Evolutionary conservation across 805 yeast genomes (phyloP).

Genomic region (Saturnispora besseyi): DNA sequence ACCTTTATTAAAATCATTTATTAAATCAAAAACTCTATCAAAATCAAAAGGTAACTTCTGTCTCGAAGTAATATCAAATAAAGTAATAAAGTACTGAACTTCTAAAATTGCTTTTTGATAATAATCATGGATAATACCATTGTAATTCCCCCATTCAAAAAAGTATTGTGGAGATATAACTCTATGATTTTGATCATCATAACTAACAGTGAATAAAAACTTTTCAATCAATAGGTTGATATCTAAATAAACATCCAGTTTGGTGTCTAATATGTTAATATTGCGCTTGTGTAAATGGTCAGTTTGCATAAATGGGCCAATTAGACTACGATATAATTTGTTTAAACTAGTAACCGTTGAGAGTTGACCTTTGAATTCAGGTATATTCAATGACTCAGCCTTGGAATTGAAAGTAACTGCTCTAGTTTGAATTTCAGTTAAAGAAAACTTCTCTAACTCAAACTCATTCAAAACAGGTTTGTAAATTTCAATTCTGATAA

Average conservation of each 20-base stretch:
- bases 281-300: slow-evolving; percentile 42
- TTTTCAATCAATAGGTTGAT: slow-evolving; percentile 40
- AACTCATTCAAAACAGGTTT: slow-evolving; percentile 39
- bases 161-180: slow-evolving; percentile 27
- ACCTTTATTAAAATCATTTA: slow-evolving; percentile 20
- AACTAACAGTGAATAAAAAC: slow-evolving; percentile 35
- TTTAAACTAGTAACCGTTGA: slow-evolving; percentile 48
- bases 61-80: slow-evolving; percentile 17
- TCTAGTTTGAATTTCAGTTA: slow-evolving; percentile 43
- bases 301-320: slow-evolving; percentile 50
- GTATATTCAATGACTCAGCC: slow-evolving; percentile 11
- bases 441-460: slow-evolving; percentile 41
- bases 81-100: slow-evolving; percentile 35
- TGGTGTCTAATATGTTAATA: slow-evolving; percentile 41
- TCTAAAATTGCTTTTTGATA: slow-evolving; percentile 49
- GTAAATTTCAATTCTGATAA: slow-evolving; percentile 46
- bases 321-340: slow-evolving; percentile 53
- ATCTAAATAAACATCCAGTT: slow-evolving; percentile 41
- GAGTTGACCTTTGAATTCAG: slow-evolving; percentile 29
- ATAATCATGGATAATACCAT: slow-evolving; percentile 34
- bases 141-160: slow-evolving; percentile 19
- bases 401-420: slow-evolving; percentile 31
- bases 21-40: slow-evolving; percentile 16
- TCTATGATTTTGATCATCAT: slow-evolving; percentile 6
- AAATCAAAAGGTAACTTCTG: slow-evolving; percentile 19